Conservation (phyloP, 2,329 filamentous ascomycete genomes). For the Fusarium piperis region DNA sequence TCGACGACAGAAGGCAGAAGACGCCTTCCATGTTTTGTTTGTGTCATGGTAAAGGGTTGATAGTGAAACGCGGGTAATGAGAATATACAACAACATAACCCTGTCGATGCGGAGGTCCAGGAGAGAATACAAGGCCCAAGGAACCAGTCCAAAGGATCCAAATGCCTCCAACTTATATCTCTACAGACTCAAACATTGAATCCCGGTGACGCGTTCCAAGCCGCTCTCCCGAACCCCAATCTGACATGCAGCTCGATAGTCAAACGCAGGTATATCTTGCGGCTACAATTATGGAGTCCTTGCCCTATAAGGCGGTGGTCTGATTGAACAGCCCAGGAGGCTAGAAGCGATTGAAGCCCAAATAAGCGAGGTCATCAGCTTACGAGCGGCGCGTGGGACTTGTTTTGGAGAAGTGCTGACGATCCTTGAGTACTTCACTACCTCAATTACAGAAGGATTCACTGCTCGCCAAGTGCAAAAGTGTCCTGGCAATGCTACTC, state of each 20-base stretch:
- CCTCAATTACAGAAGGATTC: background rate
- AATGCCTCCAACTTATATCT: background rate
- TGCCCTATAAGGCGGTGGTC: background rate
- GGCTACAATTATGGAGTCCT: no score
- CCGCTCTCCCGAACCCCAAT: background rate
- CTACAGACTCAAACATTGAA: fast-evolving
- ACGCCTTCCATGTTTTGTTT: slow-evolving; percentile 7
- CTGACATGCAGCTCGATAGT: background rate
- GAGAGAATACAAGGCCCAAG: background rate
- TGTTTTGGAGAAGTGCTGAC: background rate
- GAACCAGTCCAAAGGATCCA: background rate
- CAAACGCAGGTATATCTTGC: background rate
- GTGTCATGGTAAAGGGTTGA: background rate
- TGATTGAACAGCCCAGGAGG: background rate
- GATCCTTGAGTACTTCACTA: background rate
- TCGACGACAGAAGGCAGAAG: slow-evolving; percentile 36
- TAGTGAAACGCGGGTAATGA: background rate
- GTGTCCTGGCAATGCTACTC: background rate
- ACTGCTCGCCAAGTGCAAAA: background rate
- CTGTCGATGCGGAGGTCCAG: background rate
- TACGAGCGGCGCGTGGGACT: background rate
- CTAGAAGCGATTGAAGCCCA: background rate
- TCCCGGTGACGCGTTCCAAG: background rate
- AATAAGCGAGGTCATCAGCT: background rate
- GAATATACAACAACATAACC: background rate